phyloP scores from a whole-genome alignment of 345 rosid species.

The Rubroshorea leprosula region DNA sequence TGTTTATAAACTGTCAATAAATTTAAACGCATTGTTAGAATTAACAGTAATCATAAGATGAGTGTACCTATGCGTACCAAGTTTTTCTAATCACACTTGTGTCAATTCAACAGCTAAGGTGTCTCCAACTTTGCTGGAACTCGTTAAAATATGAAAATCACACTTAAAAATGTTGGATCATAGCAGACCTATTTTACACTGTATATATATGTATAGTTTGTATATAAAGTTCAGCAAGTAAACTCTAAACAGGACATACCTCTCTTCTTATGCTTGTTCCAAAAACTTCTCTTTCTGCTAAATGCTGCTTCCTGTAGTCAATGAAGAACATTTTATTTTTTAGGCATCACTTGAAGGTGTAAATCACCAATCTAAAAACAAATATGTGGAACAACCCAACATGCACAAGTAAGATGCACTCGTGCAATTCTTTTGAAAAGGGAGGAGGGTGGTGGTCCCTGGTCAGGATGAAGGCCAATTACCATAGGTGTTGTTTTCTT shows the following conservation, averaged over 20 bases:
- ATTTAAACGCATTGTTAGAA: not conserved
- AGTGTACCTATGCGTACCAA: slow-evolving; percentile 11
- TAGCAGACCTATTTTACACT: not conserved
- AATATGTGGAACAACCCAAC: not conserved
- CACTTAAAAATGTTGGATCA: not conserved
- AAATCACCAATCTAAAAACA: not conserved
- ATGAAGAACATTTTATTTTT: slow-evolving; percentile 4
- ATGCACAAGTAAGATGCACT: not conserved
- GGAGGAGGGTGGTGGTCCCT: no score
- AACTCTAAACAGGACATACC: slow-evolving; percentile 20
- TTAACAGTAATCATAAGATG: not conserved
- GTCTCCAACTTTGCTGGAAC: slow-evolving; percentile 19
- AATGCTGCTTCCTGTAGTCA: slow-evolving; percentile 58
- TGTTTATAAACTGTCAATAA: no score
- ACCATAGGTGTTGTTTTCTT: slow-evolving; percentile 7
- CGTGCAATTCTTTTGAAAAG: not conserved
- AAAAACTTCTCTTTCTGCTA: slow-evolving; percentile 73
- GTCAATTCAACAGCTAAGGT: slow-evolving; percentile 14
- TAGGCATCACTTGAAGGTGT: slow-evolving; percentile 5
- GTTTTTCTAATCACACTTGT: slow-evolving; percentile 16
- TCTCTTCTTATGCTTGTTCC: slow-evolving; percentile 69
- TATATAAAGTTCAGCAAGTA: not conserved
- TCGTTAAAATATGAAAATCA: slow-evolving; percentile 18
- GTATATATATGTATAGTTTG: not conserved
- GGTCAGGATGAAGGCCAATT: no score